A percentile compares a stretch with the other conserved stretches of the same genome.
Evolutionary conservation across 2,329 filamentous ascomycete species (phyloP).

Genomic region (Nemania sp.): DNA sequence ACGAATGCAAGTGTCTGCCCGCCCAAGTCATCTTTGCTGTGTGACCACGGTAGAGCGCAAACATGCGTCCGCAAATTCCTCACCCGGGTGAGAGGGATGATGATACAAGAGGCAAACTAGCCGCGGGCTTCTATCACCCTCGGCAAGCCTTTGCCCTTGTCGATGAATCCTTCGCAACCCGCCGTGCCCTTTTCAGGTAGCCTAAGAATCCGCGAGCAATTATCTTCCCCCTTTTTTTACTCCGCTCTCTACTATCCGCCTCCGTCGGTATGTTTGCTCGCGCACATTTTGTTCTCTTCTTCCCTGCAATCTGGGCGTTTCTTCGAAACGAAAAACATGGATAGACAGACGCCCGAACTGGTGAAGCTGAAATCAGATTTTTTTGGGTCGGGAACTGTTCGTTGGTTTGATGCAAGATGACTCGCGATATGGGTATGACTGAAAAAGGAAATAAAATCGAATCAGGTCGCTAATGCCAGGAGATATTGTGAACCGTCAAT

Average conservation of each 20-base stretch:
- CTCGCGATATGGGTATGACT: conserved; percentile 44
- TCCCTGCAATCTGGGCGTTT: conserved; percentile 37
- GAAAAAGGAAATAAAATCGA: conserved; percentile 41
- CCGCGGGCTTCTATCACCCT: conserved; percentile 7
- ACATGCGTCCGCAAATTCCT: conserved; percentile 13
- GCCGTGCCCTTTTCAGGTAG: conserved; percentile 20
- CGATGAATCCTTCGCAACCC: conserved; percentile 19
- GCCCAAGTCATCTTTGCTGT: conserved; percentile 16
- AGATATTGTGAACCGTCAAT: conserved; percentile 51
- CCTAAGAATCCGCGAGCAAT: conserved; percentile 21
- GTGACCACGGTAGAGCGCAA: conserved; percentile 15
- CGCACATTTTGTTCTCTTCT: conserved; percentile 31
- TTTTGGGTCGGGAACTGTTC: conserved; percentile 39
- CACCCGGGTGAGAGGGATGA: conserved; percentile 4
- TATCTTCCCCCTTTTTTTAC: conserved; percentile 34
- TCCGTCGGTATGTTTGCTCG: conserved; percentile 28
- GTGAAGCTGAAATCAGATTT: conserved; percentile 39
- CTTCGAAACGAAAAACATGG: conserved; percentile 30
- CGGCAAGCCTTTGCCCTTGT: conserved; percentile 18
- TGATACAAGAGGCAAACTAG: conserved; percentile 10
- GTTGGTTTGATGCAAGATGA: conserved; percentile 35
- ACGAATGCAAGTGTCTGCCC: conserved; percentile 22
- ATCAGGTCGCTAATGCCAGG: conserved; percentile 54
- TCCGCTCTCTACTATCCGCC: conserved; percentile 28
- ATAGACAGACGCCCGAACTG: conserved; percentile 38